Conservation (phyloP, 1,284 basidiomycete species). For the Sporisorium graminicola region DNA sequence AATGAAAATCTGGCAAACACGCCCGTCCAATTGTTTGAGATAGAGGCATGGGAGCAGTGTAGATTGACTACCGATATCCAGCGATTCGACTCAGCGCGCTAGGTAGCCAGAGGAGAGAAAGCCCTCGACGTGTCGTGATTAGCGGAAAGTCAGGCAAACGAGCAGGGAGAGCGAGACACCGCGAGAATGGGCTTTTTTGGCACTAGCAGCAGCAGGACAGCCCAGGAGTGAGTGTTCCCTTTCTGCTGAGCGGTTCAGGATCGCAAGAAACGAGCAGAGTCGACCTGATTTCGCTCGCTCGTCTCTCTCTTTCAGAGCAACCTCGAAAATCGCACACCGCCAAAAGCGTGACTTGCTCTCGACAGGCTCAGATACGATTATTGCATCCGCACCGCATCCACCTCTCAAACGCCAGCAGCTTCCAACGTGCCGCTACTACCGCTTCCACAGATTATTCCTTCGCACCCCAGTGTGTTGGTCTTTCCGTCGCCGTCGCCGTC, state of each 20-base stretch:
- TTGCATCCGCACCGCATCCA: conserved; percentile 37
- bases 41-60: conserved; percentile 19
- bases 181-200: background rate
- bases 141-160: conserved; percentile 9
- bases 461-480: conserved; percentile 23
- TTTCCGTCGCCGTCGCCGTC: conserved; percentile 12
- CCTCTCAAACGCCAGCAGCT: conserved; percentile 18
- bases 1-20: conserved; percentile 3
- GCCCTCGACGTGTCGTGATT: conserved; percentile 41
- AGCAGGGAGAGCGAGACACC: conserved; percentile 1
- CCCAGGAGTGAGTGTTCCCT: background rate
- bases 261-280: background rate
- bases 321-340: conserved; percentile 23
- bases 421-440: conserved; percentile 15
- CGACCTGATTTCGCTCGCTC: conserved; percentile 15
- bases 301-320: background rate
- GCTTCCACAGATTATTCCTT: conserved; percentile 22
- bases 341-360: background rate
- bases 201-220: background rate
- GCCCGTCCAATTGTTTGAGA: background rate
- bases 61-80: conserved; percentile 4
- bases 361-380: background rate
- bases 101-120: background rate
- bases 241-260: background rate
- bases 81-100: conserved; percentile 9